Base-by-base conservation (phyloP, 768 basidiomycete species). In the Pleurotus sapidus region DNA sequence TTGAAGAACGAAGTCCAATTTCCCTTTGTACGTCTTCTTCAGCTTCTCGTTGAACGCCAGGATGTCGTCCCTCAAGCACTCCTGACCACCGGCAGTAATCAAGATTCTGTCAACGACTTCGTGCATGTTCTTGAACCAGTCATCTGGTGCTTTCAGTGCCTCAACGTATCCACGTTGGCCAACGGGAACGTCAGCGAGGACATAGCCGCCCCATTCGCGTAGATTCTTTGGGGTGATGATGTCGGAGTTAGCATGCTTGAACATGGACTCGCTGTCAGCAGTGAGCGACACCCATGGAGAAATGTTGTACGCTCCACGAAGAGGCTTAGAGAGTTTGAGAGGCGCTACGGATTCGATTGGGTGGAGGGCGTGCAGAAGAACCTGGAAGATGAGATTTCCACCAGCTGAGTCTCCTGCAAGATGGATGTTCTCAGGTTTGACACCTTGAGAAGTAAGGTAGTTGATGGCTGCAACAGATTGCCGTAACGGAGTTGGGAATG, bases 401-500 rank as follows among this genome's bases (percentile, higher is more conserved):
- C 77, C 77, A 8, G 77, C 77, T 8, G 76, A 77, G 60, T 77
- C 76, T 63, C 60, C 55, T 11, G 55, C 55, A 34, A 75, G 57
- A 23, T 68, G 65, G 37, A 75, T 67, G 57, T 73, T 70, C 46
- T 69, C 64, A 1, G 71, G 70, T 38, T 64, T 54, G 50, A 70
- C 65, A 23, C 72, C 73, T 3, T 68, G 57, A 12, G 61, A 59
- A 20, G 70, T 42, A 5, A 75, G 64, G 58, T 67, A 65, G 15
- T 68, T 62, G 39, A 74, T 63, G 20, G 67, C 70, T 4, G 61
- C 53, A 0, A 64, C 60, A 4, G 64, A 59, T 53, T 73, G 69
- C 27, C 67, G 65, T 49, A 74, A 66, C 7, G 60, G 72, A 1
- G 65, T 67, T 5, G 70, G 72, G 59, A 69, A 72, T 45, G 46